These are phyloP conservation scores for Lathyrus sativus DNA, from an alignment of 306 rosid species.

Conservation along the genomic window DNA sequence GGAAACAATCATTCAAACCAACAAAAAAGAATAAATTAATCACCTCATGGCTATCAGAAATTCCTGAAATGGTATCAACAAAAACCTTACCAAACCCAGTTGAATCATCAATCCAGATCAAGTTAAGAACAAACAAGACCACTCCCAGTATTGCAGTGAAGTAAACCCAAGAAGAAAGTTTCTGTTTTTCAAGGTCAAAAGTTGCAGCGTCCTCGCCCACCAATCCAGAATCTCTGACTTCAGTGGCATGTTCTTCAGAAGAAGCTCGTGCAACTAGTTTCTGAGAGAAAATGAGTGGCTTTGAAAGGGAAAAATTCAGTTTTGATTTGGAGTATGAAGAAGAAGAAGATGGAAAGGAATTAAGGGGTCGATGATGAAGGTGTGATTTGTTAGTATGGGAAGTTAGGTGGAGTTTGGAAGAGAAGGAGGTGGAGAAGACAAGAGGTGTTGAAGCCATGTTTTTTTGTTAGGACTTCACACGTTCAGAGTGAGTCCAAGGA, in stretches of 20 bases:
- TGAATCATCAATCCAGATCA: slow-evolving; percentile 70
- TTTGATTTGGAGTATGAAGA: slow-evolving; percentile 3
- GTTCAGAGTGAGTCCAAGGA: background rate
- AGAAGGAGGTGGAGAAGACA: slow-evolving; percentile 39
- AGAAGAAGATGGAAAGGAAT: background rate
- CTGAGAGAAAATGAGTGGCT: slow-evolving; percentile 3
- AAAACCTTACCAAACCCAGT: slow-evolving; percentile 70
- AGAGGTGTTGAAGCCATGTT: slow-evolving; percentile 47
- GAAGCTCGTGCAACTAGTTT: slow-evolving; percentile 35
- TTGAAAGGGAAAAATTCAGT: slow-evolving; percentile 17
- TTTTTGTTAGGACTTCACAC: background rate
- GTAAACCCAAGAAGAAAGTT: slow-evolving; percentile 69
- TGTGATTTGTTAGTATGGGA: background rate
- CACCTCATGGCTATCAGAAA: slow-evolving; percentile 78
- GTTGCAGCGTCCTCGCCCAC: slow-evolving; percentile 81
- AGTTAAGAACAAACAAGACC: slow-evolving; percentile 61
- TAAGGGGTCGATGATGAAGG: background rate
- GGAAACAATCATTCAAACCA: background rate
- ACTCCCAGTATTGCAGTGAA: slow-evolving; percentile 61
- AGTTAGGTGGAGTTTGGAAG: slow-evolving; percentile 27
- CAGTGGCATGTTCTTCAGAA: slow-evolving; percentile 26
- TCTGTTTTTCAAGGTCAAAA: slow-evolving; percentile 65
- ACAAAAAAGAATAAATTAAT: background rate
- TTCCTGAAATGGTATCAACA: slow-evolving; percentile 58
- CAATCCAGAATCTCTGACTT: slow-evolving; percentile 17